Evolutionary conservation across 164 flowering plant genomes (phyloP).

Genomic region (Aristolochia fimbriata): DNA sequence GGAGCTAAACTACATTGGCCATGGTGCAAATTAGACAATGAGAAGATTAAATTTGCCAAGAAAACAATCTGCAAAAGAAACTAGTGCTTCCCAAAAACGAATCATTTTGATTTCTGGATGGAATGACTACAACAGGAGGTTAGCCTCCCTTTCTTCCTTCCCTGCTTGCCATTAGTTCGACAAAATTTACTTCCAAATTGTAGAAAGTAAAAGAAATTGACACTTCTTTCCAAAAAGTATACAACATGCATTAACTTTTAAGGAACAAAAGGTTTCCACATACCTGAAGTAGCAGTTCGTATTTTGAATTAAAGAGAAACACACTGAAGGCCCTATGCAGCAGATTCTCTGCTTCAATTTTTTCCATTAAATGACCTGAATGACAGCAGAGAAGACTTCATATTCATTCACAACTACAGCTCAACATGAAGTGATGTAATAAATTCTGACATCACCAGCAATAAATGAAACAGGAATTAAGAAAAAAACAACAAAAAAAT

Average conservation of each 20-base stretch:
- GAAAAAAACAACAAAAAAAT: too few relatives aligned
- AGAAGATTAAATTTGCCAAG: too few relatives aligned
- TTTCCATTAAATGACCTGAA: constrained; percentile 94
- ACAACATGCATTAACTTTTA: background rate
- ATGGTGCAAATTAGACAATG: too few relatives aligned
- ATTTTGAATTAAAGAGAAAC: constrained; percentile 82
- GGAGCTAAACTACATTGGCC: too few relatives aligned
- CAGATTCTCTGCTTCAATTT: constrained; percentile 64
- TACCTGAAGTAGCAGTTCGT: constrained; percentile 95
- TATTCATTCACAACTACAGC: background rate
- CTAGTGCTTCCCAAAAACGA: too few relatives aligned
- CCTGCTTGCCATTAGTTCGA: background rate
- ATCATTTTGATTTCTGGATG: too few relatives aligned
- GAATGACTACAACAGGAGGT: too few relatives aligned
- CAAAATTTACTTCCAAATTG: background rate
- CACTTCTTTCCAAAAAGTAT: too few relatives aligned
- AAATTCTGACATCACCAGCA: background rate
- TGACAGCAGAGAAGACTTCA: background rate
- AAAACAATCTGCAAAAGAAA: too few relatives aligned
- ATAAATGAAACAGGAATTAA: background rate
- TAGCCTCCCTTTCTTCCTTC: background rate
- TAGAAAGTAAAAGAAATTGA: background rate
- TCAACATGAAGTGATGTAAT: background rate
- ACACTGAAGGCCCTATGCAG: constrained; percentile 96
- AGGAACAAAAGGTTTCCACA: constrained; percentile 2